phyloP scores from a whole-genome alignment of 2,329 filamentous ascomycete genomes.

The Fusarium sp. region DNA sequence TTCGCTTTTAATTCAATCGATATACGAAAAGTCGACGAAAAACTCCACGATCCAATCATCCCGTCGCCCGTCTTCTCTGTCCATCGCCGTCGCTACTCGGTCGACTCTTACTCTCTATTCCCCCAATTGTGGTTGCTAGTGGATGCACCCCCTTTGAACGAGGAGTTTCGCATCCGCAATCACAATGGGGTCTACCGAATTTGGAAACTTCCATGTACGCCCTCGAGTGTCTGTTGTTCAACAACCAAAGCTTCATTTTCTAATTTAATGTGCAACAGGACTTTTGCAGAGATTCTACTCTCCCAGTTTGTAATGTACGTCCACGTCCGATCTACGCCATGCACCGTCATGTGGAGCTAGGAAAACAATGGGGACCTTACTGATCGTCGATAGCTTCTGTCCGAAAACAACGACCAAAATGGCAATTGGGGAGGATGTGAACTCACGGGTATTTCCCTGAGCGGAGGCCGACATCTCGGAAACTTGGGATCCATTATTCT shows the following conservation, averaged over 20 bases:
- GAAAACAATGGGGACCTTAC: conserved; percentile 40
- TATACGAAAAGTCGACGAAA: conserved; percentile 25
- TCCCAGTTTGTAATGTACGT: conserved; percentile 87
- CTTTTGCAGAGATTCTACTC: conserved; percentile 86
- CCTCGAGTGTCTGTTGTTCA: conserved; percentile 14
- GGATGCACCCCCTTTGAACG: conserved; percentile 44
- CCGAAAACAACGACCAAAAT: conserved; percentile 71
- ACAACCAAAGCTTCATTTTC: conserved; percentile 4
- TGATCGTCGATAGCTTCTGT: conserved; percentile 57
- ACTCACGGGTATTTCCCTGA: conserved; percentile 80
- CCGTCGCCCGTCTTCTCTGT: conserved; percentile 18
- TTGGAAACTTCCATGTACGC: conserved; percentile 71
- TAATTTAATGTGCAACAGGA: conserved; percentile 63
- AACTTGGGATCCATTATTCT: conserved; percentile 95
- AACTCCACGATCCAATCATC: conserved; percentile 11
- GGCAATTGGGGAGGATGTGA: conserved; percentile 77
- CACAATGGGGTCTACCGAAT: conserved; percentile 71
- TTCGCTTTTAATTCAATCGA: conserved; percentile 10
- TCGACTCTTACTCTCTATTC: neutral
- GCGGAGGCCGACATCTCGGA: conserved; percentile 73
- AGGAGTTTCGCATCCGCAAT: conserved; percentile 48
- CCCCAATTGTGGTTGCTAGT: conserved; percentile 47
- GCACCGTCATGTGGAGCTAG: conserved; percentile 32
- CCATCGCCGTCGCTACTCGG: conserved; percentile 18
- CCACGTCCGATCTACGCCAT: conserved; percentile 55